Evolutionary conservation across 305 asterid genomes (phyloP), one percentile per base, ranked within the genome.

Genomic region (Ajuga reptans): DNA sequence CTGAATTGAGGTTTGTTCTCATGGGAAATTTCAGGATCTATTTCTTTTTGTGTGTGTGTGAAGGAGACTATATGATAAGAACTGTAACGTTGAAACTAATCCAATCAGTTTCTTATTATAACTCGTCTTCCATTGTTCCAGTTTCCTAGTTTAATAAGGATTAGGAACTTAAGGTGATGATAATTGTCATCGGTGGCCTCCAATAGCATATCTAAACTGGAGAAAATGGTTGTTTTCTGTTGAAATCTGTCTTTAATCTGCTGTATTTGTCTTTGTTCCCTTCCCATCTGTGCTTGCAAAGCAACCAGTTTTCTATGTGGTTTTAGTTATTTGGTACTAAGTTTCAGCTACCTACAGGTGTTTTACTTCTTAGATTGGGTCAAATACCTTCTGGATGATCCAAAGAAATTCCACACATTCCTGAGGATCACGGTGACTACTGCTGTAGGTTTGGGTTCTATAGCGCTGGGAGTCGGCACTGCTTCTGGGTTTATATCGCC

Each of bases 401-500:
- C 91, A 33, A 91, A 89, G 81, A 84, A 89, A 78, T 93, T 93
- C 81, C 90, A 93, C 62, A 72, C 95, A 16, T 91, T 93, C 81
- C 77, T 91, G 84, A 89, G 91, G 76, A 77, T 91, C 77, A 89
- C 95, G 43, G 89, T 93, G 72, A 89, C 95, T 42, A 82, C 78
- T 80, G 92, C 99, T 17, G 83, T 91, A 52, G 82, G 83, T 81
- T 75, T 91, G 83, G 96, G 96, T 78, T 85, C 84, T 64, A 69
- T 89, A 70, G 93, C 96, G 78, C 79, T 93, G 15, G 97, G 96
- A 70, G 81, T 91, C 78, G 99, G 99, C 67, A 87, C 97, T 78
- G 99, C 99, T 61, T 93, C 97, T 79, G 99, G 99, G 11, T 93
- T 84, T 64, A 93, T 93, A 69, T 91, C 99, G 64, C 99, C 99